Evolutionary conservation across 192 early-diverging fungal species (phyloP).

Genomic region (Chytriomyces sp.): DNA sequence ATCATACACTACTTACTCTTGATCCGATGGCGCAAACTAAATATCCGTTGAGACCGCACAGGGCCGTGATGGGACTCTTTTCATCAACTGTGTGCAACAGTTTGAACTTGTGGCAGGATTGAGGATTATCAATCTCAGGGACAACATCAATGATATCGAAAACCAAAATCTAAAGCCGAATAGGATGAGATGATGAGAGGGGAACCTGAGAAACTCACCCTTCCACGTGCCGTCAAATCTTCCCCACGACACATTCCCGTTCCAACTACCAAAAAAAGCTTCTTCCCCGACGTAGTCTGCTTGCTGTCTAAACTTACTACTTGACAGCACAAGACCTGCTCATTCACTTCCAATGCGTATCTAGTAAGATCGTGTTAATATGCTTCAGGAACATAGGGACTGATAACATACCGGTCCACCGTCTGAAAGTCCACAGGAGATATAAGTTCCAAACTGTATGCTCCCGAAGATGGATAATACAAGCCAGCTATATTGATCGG

Average conservation of each 20-base stretch:
- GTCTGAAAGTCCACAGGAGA: constrained; percentile 96
- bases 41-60: constrained; percentile 85
- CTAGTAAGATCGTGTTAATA: constrained; percentile 20
- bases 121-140: constrained; percentile 90
- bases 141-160: constrained; percentile 97
- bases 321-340: constrained; percentile 78
- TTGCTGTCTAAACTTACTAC: constrained; percentile 80
- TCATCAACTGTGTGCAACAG: constrained; percentile 79
- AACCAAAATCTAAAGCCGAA: constrained; percentile 69
- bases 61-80: constrained; percentile 81
- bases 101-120: constrained; percentile 92
- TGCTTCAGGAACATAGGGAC: background rate
- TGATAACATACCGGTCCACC: constrained; percentile 66
- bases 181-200: background rate
- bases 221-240: constrained; percentile 85
- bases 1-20: constrained; percentile 58
- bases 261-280: constrained; percentile 83
- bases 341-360: constrained; percentile 73
- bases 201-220: constrained; percentile 46
- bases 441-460: constrained; percentile 80
- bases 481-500: constrained; percentile 32
- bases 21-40: constrained; percentile 84
- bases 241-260: constrained; percentile 88
- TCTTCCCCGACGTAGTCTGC: constrained; percentile 82
- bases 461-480: constrained; percentile 59